Base-by-base conservation (phyloP, 139 green algal genomes). In the Spirogloea muscicola region DNA sequence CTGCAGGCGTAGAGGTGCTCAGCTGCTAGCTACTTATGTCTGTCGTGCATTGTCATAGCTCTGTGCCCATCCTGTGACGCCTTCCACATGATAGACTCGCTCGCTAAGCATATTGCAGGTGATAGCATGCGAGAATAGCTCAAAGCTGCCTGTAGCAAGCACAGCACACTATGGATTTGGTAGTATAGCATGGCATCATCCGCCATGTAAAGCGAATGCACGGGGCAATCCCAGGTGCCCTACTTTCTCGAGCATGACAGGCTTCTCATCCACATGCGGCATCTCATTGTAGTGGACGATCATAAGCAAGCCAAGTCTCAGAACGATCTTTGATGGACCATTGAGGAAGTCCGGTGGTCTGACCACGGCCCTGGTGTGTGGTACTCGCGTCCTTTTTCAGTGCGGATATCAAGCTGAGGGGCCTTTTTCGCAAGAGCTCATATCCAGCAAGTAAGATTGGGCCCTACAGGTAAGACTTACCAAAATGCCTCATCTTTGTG, bases 101-200 rank as follows among this genome's bases (percentile, higher is more conserved):
- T n/a, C n/a, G n/a, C n/a, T n/a, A n/a, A n/a, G n/a, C n/a, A n/a
- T n/a, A n/a, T n/a, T n/a, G n/a, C n/a, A n/a, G n/a, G n/a, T n/a
- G n/a, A n/a, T n/a, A n/a, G n/a, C n/a, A n/a, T n/a, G n/a, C n/a
- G n/a, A 62, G 1, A 1, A 62, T 31, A 3, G 52, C 52, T 62
- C 18, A 2, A 64, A 43, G 13, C 21, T 43, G 55, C 55, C 27
- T 16, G n/a, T n/a, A n/a, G n/a, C n/a, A n/a, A n/a, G n/a, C n/a
- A n/a, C n/a, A n/a, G n/a, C n/a, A n/a, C 55, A 77, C 1, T 77
- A 77, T 33, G 68, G 68, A 2, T 77, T 69, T 68, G 68, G 68
- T 42, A 77, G 68, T 25, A 55, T 68, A 1, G 51, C 68, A 16
- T 77, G 68, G 68, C 9, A 77, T 38, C 43, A 55, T 5, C 68